A percentile compares a stretch with the other conserved stretches of the same genome.
phyloP scores from a whole-genome alignment of 352 stramenopile genomes.

The Peronosclerospora sorghi region DNA sequence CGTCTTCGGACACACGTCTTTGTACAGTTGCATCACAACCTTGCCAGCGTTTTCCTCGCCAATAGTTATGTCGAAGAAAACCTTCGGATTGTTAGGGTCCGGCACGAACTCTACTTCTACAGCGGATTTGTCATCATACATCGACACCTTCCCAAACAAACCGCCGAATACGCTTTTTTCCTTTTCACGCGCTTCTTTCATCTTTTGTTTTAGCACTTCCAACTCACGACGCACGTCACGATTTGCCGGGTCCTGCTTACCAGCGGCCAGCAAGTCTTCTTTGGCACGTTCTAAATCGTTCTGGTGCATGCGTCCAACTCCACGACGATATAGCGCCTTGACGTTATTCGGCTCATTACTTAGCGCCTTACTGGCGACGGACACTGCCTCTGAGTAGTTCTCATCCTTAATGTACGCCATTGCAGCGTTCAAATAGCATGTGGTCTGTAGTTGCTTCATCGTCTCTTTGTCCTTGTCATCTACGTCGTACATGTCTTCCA shows the following conservation, averaged over 20 bases:
- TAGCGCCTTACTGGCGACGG: conserved; percentile 63
- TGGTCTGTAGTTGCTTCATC: conserved; percentile 84
- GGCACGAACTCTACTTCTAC: conserved; percentile 48
- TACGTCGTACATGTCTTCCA: conserved; percentile 84
- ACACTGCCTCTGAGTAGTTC: conserved; percentile 84
- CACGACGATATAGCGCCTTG: conserved; percentile 81
- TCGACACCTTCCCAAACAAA: conserved; percentile 92
- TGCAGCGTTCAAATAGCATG: conserved; percentile 87
- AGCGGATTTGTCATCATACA: conserved; percentile 95
- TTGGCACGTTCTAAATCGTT: conserved; percentile 83
- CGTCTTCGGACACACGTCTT: conserved; percentile 94
- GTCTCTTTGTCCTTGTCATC: conserved; percentile 72
- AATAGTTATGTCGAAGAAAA: conserved; percentile 97
- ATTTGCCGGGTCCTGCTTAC: conserved; percentile 73
- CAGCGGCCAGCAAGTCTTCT: conserved; percentile 76
- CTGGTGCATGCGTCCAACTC: conserved; percentile 69
- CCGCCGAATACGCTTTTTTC: conserved; percentile 95
- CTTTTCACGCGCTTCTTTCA: conserved; percentile 88
- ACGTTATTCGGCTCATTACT: conserved; percentile 75
- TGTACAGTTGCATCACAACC: conserved; percentile 93
- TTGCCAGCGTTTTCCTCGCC: conserved; percentile 81
- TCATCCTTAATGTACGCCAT: conserved; percentile 92
- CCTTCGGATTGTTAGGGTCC: conserved; percentile 89
- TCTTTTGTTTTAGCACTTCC: conserved; percentile 68
- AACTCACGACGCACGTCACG: conserved; percentile 72